Conservation (phyloP, 345 rosid species). For the Durio zibethinus region DNA sequence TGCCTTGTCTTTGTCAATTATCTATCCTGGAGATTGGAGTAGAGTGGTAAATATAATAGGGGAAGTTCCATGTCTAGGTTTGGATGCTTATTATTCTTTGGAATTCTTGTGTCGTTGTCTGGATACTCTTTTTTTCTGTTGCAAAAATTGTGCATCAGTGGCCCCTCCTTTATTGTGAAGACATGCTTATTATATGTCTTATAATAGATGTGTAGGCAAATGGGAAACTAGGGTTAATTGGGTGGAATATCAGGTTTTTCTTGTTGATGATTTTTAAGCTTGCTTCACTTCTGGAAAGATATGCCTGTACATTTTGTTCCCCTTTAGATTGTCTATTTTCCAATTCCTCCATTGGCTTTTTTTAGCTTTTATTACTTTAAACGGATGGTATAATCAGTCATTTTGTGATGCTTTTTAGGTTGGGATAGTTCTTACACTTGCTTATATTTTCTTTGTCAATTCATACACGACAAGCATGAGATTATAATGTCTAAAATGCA, state of each 20-base stretch:
- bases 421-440: not conserved
- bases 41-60: not conserved
- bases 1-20: not conserved
- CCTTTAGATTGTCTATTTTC: not conserved
- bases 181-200: not conserved
- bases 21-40: not conserved
- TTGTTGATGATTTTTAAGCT: not conserved
- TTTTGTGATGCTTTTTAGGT: not conserved
- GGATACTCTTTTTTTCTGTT: not conserved
- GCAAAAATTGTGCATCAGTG: not conserved
- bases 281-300: not conserved
- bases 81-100: not conserved
- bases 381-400: not conserved
- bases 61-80: not conserved
- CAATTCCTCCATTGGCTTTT: not conserved
- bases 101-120: not conserved
- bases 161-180: not conserved
- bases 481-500: no score
- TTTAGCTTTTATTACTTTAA: not conserved
- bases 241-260: not conserved
- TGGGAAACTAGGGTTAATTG: not conserved
- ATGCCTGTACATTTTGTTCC: not conserved
- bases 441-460: not conserved
- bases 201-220: not conserved
- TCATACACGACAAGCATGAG: not conserved